A percentile compares a stretch with the other conserved stretches of the same genome.
Evolutionary conservation across 345 rosid genomes (phyloP).

Genomic region (Eucalyptus pumila): DNA sequence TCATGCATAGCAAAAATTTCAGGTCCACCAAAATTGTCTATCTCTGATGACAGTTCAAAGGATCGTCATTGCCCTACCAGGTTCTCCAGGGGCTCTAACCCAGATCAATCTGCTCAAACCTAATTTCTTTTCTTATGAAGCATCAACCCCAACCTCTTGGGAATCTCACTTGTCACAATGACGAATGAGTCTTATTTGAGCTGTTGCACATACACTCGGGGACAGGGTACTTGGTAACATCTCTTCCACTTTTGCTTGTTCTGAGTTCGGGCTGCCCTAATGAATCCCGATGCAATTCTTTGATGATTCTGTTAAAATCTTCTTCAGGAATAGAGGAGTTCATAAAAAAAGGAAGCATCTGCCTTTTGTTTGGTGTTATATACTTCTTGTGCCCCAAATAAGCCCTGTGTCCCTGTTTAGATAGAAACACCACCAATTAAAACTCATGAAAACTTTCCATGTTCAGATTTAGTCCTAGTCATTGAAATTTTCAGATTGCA

Average conservation of each 20-base stretch:
- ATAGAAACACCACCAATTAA: background rate
- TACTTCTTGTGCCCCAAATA: slow-evolving; percentile 36
- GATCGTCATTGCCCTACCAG: background rate
- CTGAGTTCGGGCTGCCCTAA: slow-evolving; percentile 82
- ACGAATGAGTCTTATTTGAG: background rate
- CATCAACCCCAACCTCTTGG: background rate
- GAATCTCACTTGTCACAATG: background rate
- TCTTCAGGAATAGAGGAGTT: slow-evolving; percentile 52
- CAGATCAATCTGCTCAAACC: background rate
- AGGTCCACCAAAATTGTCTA: background rate
- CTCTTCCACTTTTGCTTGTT: slow-evolving; percentile 62
- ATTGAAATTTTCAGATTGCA: background rate
- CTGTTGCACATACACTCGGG: slow-evolving; percentile 84
- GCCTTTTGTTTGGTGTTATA: slow-evolving; percentile 86
- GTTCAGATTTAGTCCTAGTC: background rate
- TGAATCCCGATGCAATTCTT: slow-evolving; percentile 59
- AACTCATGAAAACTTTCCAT: background rate
- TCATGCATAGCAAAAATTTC: background rate
- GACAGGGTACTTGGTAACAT: slow-evolving; percentile 79
- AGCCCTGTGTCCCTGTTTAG: slow-evolving; percentile 43
- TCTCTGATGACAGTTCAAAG: background rate
- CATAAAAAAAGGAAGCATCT: slow-evolving; percentile 79
- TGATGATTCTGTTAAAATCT: slow-evolving; percentile 59
- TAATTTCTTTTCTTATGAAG: background rate
- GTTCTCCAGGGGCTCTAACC: slow-evolving; percentile 1